Evolutionary conservation across 352 stramenopile species (phyloP).

Genomic region (Globisporangium orthogonon): DNA sequence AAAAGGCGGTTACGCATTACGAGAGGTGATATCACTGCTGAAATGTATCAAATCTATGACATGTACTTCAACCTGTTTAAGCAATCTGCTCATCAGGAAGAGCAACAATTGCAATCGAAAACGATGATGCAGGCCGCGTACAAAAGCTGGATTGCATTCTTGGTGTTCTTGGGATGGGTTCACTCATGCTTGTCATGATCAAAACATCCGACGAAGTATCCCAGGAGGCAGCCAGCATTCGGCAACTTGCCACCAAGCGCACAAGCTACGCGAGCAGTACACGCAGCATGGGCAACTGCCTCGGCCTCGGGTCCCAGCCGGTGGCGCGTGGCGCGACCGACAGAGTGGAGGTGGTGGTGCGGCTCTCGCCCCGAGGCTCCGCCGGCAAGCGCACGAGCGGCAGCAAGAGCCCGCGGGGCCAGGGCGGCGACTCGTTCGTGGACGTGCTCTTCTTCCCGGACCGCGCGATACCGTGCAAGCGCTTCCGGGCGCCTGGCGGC

Average conservation of each 20-base stretch:
- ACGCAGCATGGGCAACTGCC: constrained; percentile 50
- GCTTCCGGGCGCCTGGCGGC: constrained; percentile 31
- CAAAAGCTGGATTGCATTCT: too few relatives aligned
- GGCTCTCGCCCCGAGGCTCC: constrained; percentile 2
- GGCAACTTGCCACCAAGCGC: background rate
- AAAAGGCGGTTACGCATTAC: too few relatives aligned
- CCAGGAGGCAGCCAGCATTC: background rate
- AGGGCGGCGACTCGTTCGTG: constrained; percentile 46
- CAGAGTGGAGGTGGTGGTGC: constrained; percentile 9
- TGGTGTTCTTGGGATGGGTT: too few relatives aligned
- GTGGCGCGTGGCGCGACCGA: background rate
- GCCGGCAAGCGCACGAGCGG: background rate
- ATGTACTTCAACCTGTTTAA: too few relatives aligned
- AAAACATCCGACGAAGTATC: too few relatives aligned
- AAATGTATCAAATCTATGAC: too few relatives aligned
- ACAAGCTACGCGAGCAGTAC: background rate
- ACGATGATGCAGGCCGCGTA: too few relatives aligned
- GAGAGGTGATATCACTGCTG: too few relatives aligned
- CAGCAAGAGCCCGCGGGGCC: constrained; percentile 2
- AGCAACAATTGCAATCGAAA: too few relatives aligned
- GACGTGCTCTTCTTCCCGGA: constrained; percentile 78
- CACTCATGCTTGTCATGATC: too few relatives aligned
- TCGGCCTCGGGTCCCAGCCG: constrained; percentile 17
- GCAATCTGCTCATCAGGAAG: too few relatives aligned
- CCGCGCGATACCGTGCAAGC: constrained; percentile 47